phyloP scores from a whole-genome alignment of 441 rosid genomes.

The Brassica balearica region DNA sequence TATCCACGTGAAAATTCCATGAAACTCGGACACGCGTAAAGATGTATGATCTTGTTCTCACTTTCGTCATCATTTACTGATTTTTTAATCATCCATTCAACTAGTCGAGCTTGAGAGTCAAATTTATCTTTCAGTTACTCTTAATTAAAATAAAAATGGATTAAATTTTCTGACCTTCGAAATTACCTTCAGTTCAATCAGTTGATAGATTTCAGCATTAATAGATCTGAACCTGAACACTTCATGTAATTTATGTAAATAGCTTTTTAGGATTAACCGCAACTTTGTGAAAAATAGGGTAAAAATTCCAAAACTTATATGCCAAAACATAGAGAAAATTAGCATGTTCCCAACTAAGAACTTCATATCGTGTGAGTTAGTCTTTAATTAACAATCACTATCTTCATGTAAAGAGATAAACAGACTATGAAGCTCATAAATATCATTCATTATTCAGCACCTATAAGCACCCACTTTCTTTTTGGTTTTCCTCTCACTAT shows the following conservation, averaged over 20 bases:
- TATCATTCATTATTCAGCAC: slow-evolving; percentile 26
- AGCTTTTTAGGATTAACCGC: neutral
- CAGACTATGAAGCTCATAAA: slow-evolving; percentile 21
- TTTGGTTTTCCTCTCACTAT: neutral
- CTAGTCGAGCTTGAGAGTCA: neutral
- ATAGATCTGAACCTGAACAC: neutral
- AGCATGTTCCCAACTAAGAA: neutral
- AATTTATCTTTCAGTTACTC: neutral
- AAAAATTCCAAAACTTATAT: neutral
- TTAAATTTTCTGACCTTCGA: neutral
- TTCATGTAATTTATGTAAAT: neutral
- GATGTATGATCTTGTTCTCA: slow-evolving; percentile 17
- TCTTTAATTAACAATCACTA: slow-evolving; percentile 17
- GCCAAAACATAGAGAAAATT: slow-evolving; percentile 10
- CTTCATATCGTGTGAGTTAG: slow-evolving; percentile 1
- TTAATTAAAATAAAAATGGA: neutral
- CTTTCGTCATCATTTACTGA: slow-evolving; percentile 20
- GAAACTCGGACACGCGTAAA: slow-evolving; percentile 27
- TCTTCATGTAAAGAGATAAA: slow-evolving; percentile 7
- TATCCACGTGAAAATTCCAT: too few relatives aligned
- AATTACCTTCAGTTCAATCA: neutral
- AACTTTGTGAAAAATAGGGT: neutral
- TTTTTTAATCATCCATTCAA: slow-evolving; percentile 15
- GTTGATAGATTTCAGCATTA: slow-evolving; percentile 6
- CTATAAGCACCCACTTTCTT: slow-evolving; percentile 24